These are phyloP conservation scores for Dictyostelium capitatum DNA, from an alignment of 78 protist genomes.

Conservation along the genomic window DNA sequence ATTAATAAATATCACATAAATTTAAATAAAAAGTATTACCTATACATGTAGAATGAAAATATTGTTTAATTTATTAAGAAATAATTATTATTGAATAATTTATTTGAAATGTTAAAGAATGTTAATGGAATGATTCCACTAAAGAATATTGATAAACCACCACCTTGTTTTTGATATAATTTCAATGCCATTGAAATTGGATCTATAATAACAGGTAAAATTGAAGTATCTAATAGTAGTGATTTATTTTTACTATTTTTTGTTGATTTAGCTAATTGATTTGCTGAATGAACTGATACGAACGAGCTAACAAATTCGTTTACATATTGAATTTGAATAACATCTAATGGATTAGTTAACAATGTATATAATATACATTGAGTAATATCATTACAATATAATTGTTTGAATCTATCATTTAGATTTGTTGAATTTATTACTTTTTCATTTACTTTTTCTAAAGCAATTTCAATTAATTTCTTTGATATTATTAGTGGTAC, in stretches of 20 bases:
- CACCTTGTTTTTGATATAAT: background rate
- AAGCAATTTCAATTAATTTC: background rate
- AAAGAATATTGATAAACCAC: background rate
- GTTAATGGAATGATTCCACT: background rate
- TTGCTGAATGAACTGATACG: background rate
- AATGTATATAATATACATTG: background rate
- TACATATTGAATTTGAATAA: background rate
- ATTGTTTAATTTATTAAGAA: too few relatives aligned
- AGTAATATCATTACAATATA: background rate
- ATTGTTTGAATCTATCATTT: background rate
- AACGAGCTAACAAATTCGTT: background rate
- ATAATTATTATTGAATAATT: background rate
- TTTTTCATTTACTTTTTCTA: background rate
- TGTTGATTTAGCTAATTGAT: too few relatives aligned
- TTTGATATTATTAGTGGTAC: background rate
- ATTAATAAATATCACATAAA: too few relatives aligned
- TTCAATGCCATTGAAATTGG: slow-evolving; percentile 2
- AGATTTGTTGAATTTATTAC: background rate
- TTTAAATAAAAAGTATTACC: too few relatives aligned
- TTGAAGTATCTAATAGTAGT: background rate
- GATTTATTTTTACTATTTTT: background rate
- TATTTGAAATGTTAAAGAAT: background rate
- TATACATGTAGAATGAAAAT: too few relatives aligned
- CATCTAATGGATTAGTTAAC: background rate
- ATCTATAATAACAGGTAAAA: background rate